Percentiles rank a stretch among this genome's conserved stretches.
phyloP scores from a whole-genome alignment of 345 rosid genomes.

The Toxicodendron radicans region DNA sequence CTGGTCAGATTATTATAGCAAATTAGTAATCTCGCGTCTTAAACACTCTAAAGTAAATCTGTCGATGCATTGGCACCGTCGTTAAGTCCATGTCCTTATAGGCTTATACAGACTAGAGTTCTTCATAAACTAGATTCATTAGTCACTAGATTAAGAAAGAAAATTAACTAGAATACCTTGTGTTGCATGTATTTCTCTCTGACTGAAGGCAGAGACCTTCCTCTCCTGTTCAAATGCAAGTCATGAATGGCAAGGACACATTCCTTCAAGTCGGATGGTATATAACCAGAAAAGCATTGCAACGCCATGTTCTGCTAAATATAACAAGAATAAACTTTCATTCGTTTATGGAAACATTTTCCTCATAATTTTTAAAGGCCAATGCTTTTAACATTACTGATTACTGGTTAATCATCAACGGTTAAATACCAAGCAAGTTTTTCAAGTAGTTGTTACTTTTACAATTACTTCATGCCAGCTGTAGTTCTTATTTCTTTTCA shows the following conservation, averaged over 20 bases:
- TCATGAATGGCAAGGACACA: constrained; percentile 52
- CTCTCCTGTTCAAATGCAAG: constrained; percentile 46
- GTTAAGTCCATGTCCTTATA: no score
- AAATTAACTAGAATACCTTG: constrained; percentile 38
- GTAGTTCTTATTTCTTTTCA: constrained; percentile 5
- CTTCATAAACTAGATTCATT: neutral
- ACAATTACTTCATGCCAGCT: neutral
- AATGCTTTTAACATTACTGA: neutral
- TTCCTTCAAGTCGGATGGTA: constrained; percentile 48
- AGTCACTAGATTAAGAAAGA: neutral
- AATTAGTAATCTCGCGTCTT: neutral
- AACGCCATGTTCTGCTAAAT: constrained; percentile 37
- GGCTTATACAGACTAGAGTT: neutral
- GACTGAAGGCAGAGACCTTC: constrained; percentile 40
- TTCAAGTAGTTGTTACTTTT: neutral
- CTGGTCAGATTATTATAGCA: constrained; percentile 4
- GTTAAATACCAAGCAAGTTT: neutral
- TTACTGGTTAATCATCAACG: neutral
- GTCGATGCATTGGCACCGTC: no score
- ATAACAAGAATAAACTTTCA: neutral
- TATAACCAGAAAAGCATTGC: constrained; percentile 48
- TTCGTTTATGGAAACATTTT: neutral
- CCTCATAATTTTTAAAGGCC: neutral
- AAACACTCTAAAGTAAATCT: neutral
- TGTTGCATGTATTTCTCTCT: constrained; percentile 57